Evolutionary conservation across 2,329 filamentous ascomycete species (phyloP).

Genomic region (Curvularia lunata): DNA sequence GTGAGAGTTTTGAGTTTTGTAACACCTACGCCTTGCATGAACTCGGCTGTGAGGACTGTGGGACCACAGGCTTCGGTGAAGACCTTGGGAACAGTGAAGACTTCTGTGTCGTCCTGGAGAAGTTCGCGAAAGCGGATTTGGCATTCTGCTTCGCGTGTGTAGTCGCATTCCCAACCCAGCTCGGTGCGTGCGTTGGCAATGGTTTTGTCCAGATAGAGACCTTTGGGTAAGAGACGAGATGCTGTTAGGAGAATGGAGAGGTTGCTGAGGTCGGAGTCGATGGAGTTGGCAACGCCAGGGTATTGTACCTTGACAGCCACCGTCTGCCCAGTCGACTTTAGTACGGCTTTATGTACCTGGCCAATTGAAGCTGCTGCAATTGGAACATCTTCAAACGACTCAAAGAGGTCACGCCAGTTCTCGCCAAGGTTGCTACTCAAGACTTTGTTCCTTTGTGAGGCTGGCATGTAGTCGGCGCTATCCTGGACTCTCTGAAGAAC

Average conservation of each 20-base stretch:
- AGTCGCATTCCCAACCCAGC: constrained; percentile 97
- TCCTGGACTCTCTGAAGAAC: constrained; percentile 95
- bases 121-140: constrained; percentile 77
- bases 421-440: constrained; percentile 77
- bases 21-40: constrained; percentile 84
- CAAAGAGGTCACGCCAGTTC: constrained; percentile 84
- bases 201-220: constrained; percentile 93
- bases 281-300: constrained; percentile 92
- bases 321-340: constrained; percentile 73
- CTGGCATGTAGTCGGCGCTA: constrained; percentile 96
- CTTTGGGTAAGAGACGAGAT: constrained; percentile 86
- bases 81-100: constrained; percentile 81
- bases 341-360: constrained; percentile 85
- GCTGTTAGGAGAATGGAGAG: constrained; percentile 88
- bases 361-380: constrained; percentile 97
- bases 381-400: constrained; percentile 85
- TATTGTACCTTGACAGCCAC: constrained; percentile 99
- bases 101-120: constrained; percentile 73
- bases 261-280: constrained; percentile 95
- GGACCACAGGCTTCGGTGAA: constrained; percentile 80
- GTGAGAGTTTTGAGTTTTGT: constrained; percentile 78
- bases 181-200: constrained; percentile 94
- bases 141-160: constrained; percentile 84
- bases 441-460: constrained; percentile 88
- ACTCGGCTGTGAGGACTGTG: constrained; percentile 91